Evolutionary conservation across 495 filamentous ascomycete species (phyloP).

Genomic region (Xylona heveae): DNA sequence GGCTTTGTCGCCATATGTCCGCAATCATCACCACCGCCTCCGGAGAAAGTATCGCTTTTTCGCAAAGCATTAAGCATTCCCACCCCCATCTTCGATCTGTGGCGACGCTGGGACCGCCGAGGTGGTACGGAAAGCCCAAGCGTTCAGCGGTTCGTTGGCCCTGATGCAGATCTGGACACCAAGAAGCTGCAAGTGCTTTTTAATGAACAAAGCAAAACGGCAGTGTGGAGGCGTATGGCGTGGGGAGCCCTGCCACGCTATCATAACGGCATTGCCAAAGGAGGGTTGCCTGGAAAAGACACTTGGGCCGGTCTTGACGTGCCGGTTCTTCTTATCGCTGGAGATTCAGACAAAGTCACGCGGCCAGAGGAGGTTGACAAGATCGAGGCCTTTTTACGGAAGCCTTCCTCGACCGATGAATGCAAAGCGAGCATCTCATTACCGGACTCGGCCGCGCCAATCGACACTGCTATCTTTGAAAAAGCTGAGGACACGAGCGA

Average conservation of each 20-base stretch:
- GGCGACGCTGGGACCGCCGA: slow-evolving; percentile 59
- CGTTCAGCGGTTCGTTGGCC: slow-evolving; percentile 60
- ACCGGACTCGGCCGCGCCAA: slow-evolving; percentile 24
- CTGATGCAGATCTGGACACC: slow-evolving; percentile 47
- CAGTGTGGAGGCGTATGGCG: slow-evolving; percentile 71
- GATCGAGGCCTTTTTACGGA: slow-evolving; percentile 37
- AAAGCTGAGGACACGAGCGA: slow-evolving; percentile 5
- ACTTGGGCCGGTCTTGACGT: slow-evolving; percentile 52
- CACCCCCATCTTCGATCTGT: slow-evolving; percentile 49
- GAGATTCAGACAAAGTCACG: slow-evolving; percentile 54
- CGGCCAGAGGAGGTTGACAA: slow-evolving; percentile 46
- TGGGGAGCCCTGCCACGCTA: slow-evolving; percentile 43
- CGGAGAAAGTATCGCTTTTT: slow-evolving; percentile 27
- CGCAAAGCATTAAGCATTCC: slow-evolving; percentile 43
- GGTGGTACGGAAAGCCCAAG: slow-evolving; percentile 61
- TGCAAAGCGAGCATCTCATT: slow-evolving; percentile 21
- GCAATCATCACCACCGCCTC: slow-evolving; percentile 33
- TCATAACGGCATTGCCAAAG: slow-evolving; percentile 23
- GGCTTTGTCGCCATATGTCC: slow-evolving; percentile 72
- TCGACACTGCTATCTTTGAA: slow-evolving; percentile 13
- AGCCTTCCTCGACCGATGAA: slow-evolving; percentile 8
- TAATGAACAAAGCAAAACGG: slow-evolving; percentile 62
- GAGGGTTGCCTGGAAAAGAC: slow-evolving; percentile 44
- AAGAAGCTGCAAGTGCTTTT: slow-evolving; percentile 61
- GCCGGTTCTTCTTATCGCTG: slow-evolving; percentile 61